Evolutionary conservation across 2,329 filamentous ascomycete genomes (phyloP).

Genomic region (Thelonectria discophora): DNA sequence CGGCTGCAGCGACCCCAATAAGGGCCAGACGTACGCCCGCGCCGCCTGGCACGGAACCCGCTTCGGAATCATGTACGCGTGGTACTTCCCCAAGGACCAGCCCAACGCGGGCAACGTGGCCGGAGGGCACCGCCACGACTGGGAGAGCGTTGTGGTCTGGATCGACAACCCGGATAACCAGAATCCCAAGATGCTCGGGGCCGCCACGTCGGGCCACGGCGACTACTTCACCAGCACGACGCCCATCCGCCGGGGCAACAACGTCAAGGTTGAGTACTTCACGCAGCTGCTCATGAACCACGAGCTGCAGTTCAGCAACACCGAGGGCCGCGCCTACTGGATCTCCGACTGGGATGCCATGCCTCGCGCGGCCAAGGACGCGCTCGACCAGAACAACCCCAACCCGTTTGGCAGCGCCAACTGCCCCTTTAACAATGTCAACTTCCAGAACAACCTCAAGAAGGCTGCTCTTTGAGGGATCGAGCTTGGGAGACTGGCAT

Average conservation of each 20-base stretch:
- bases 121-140: slow-evolving; percentile 52
- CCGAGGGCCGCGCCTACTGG: slow-evolving; percentile 49
- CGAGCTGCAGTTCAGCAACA: slow-evolving; percentile 46
- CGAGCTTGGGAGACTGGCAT: too few species aligned
- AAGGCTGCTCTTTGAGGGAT: slow-evolving; percentile 20
- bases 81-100: slow-evolving; percentile 58
- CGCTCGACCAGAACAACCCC: slow-evolving; percentile 46
- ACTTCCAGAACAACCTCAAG: slow-evolving; percentile 35
- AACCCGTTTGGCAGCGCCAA: slow-evolving; percentile 50
- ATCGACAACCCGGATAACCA: slow-evolving; percentile 40
- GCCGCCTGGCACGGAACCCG: slow-evolving; percentile 40
- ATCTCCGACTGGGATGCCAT: slow-evolving; percentile 56
- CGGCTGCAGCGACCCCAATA: slow-evolving; percentile 44
- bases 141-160: slow-evolving; percentile 50
- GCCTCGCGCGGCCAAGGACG: slow-evolving; percentile 45
- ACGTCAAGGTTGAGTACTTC: slow-evolving; percentile 46
- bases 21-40: slow-evolving; percentile 52
- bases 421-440: slow-evolving; percentile 51
- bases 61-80: slow-evolving; percentile 53
- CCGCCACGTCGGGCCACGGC: slow-evolving; percentile 50
- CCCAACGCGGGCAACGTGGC: slow-evolving; percentile 43
- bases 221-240: slow-evolving; percentile 41
- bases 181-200: slow-evolving; percentile 43
- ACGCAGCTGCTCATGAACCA: slow-evolving; percentile 47
- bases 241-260: slow-evolving; percentile 33